These are phyloP conservation scores for Citropsis articulata DNA, from an alignment of 345 rosid genomes.

Conservation along the genomic window DNA sequence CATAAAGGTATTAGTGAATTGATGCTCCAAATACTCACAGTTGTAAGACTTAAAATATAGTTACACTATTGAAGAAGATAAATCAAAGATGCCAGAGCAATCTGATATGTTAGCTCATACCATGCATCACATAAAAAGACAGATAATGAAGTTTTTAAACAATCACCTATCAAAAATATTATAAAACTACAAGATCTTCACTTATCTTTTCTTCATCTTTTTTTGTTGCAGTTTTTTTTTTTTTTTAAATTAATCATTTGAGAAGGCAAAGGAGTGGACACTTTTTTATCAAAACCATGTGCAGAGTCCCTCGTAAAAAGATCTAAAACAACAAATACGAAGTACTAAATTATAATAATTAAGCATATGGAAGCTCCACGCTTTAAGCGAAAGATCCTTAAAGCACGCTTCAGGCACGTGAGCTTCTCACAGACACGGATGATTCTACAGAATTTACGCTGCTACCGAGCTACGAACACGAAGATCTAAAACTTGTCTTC, in stretches of 20 bases:
- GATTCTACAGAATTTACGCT: slow-evolving; percentile 17
- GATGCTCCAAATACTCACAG: not conserved
- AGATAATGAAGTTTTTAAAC: not conserved
- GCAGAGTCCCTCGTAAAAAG: slow-evolving; percentile 19
- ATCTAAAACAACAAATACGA: slow-evolving; percentile 9
- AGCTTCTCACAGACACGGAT: slow-evolving; percentile 7
- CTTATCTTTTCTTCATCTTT: not conserved
- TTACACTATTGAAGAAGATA: not conserved
- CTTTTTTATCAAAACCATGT: slow-evolving; percentile 17
- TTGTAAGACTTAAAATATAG: not conserved
- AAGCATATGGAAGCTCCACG: slow-evolving; percentile 24
- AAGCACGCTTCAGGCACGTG: slow-evolving; percentile 56
- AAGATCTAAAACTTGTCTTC: slow-evolving; percentile 22
- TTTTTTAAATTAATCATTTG: not conserved
- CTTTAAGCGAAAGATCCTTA: slow-evolving; percentile 56
- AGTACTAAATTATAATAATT: not conserved
- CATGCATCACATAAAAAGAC: not conserved
- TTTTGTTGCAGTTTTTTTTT: not conserved
- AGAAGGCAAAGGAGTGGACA: slow-evolving; percentile 19
- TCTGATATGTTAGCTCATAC: not conserved
- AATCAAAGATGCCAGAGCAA: not conserved
- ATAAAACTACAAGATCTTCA: not conserved
- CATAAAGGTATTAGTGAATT: not conserved
- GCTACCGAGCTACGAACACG: not conserved
- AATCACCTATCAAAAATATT: not conserved